Percentiles rank a stretch among this genome's conserved stretches.
Evolutionary conservation across 495 filamentous ascomycete species (phyloP).

Genomic region (Hapsidospora chrysogenum): DNA sequence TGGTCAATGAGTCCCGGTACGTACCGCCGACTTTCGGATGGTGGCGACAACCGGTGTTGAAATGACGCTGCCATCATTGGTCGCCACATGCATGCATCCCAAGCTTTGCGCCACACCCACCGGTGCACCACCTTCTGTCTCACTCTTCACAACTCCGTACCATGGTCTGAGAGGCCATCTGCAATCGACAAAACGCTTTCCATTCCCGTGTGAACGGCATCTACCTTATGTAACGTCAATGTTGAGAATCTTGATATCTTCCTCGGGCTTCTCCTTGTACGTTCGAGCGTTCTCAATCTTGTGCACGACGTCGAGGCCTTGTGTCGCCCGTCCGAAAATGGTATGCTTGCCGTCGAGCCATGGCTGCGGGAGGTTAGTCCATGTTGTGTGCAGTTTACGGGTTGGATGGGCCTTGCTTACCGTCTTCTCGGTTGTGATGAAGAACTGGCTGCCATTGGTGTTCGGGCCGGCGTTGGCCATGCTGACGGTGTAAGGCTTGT

Average conservation of each 20-base stretch:
- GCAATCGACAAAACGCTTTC: no score
- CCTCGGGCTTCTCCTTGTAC: slow-evolving; percentile 91
- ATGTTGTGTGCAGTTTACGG: not conserved
- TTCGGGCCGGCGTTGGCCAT: slow-evolving; percentile 96
- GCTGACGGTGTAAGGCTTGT: slow-evolving; percentile 87
- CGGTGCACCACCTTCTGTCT: no score
- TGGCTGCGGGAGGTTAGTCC: slow-evolving; percentile 23
- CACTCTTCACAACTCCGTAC: no score
- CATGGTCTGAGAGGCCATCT: no score
- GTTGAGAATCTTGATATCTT: slow-evolving; percentile 94
- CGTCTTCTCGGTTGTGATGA: slow-evolving; percentile 94
- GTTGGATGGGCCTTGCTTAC: no score
- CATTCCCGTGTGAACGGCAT: no score
- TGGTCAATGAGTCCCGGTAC: no score
- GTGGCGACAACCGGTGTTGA: no score
- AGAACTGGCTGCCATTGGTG: slow-evolving; percentile 75
- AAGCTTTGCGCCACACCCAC: no score
- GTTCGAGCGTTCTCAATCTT: slow-evolving; percentile 85
- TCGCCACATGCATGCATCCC: no score
- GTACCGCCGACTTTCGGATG: no score
- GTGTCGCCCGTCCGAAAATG: slow-evolving; percentile 78
- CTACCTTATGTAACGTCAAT: slow-evolving; percentile 52
- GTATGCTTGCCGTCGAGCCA: slow-evolving; percentile 97
- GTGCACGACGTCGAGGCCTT: slow-evolving; percentile 89
- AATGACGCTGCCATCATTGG: no score